Evolutionary conservation across 352 stramenopile species (phyloP).

Genomic region (Achlya hypogyna): DNA sequence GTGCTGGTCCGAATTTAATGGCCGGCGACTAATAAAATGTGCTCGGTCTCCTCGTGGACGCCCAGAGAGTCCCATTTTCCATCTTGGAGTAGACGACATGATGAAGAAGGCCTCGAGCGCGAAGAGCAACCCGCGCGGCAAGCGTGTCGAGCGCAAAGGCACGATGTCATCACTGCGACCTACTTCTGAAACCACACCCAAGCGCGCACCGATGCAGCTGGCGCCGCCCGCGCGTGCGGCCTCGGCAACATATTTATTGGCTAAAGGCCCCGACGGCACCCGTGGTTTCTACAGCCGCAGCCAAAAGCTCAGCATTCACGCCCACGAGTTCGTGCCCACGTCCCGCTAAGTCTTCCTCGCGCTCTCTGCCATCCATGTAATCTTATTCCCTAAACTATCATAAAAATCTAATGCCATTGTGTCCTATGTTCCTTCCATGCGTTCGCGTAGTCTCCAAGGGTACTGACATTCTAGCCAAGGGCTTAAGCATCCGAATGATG

Average conservation of each 20-base stretch:
- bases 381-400: not conserved
- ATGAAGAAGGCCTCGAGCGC: constrained; percentile 17
- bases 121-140: constrained; percentile 3
- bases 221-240: not conserved
- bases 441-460: too few relatives aligned
- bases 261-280: constrained; percentile 18
- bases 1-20: not conserved
- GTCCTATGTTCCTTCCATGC: too few relatives aligned
- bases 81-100: not conserved
- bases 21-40: not conserved
- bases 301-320: constrained; percentile 16
- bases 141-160: constrained; percentile 3
- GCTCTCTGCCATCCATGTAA: not conserved
- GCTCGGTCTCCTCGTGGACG: too few relatives aligned
- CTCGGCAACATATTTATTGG: constrained; percentile 10
- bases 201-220: constrained; percentile 1
- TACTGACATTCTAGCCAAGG: too few relatives aligned
- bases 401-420: not conserved
- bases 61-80: too few relatives aligned
- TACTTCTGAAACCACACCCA: not conserved
- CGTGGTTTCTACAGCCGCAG: constrained; percentile 20
- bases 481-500: not conserved
- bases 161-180: not conserved
- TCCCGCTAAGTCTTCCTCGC: not conserved
- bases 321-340: constrained; percentile 17